phyloP scores from a whole-genome alignment of 2,329 filamentous ascomycete species.

The Xylariomycetidae sp. region DNA sequence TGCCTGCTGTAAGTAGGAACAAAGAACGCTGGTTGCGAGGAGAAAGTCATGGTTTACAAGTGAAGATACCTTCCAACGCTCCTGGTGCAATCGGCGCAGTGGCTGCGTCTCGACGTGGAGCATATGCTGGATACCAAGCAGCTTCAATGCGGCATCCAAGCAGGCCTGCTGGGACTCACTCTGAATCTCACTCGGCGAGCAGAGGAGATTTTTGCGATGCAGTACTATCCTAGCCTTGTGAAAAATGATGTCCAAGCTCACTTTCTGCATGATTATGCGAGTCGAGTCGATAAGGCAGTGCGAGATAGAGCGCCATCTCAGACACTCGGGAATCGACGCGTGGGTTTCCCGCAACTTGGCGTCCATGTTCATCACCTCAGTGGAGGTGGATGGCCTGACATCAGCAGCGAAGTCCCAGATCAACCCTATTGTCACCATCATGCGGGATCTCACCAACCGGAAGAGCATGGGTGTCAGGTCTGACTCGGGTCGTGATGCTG shows the following conservation, averaged over 20 bases:
- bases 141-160: slow-evolving; percentile 40
- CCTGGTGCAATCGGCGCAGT: slow-evolving; percentile 36
- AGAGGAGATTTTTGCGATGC: slow-evolving; percentile 46
- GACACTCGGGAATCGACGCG: slow-evolving; percentile 10
- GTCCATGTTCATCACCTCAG: slow-evolving; percentile 19
- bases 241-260: slow-evolving; percentile 47
- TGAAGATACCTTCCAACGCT: slow-evolving; percentile 41
- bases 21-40: slow-evolving; percentile 43
- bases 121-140: slow-evolving; percentile 44
- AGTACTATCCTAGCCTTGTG: slow-evolving; percentile 47
- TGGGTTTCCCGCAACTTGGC: slow-evolving; percentile 10
- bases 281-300: slow-evolving; percentile 42
- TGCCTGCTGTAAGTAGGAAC: slow-evolving; percentile 34
- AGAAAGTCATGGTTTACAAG: slow-evolving; percentile 43
- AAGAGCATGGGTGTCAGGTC: slow-evolving; percentile 23
- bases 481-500: slow-evolving; percentile 26
- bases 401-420: slow-evolving; percentile 18
- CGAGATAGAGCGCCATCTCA: slow-evolving; percentile 14
- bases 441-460: slow-evolving; percentile 18
- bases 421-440: slow-evolving; percentile 21
- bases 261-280: slow-evolving; percentile 45
- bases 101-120: slow-evolving; percentile 43
- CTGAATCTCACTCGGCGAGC: slow-evolving; percentile 26
- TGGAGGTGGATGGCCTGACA: slow-evolving; percentile 13
- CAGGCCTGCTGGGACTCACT: slow-evolving; percentile 40